Evolutionary conservation across 1,284 basidiomycete genomes (phyloP).

Genomic region (Irpex lacteus): DNA sequence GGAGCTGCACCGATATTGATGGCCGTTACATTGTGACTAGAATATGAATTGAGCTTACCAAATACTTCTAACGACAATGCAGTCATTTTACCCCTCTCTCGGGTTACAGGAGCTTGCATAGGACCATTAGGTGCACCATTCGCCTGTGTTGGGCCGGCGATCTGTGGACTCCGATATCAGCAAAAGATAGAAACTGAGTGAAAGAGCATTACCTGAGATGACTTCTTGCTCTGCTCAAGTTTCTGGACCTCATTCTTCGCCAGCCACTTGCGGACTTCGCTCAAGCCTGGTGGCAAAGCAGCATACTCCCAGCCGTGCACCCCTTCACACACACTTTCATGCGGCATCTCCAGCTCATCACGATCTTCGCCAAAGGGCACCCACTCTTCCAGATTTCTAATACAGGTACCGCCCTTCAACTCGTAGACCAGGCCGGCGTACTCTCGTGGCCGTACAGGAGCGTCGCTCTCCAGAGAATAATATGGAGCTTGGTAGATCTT

Average conservation of each 20-base stretch:
- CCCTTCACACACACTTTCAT: constrained; percentile 6
- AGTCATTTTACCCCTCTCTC: constrained; percentile 78
- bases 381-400: constrained; percentile 56
- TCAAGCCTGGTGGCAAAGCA: constrained; percentile 56
- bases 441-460: constrained; percentile 67
- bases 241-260: constrained; percentile 21
- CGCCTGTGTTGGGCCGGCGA: constrained; percentile 74
- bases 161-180: constrained; percentile 39
- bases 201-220: constrained; percentile 50
- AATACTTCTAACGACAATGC: constrained; percentile 84
- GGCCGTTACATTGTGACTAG: neutral
- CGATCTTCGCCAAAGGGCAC: constrained; percentile 11
- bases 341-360: neutral
- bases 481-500: constrained; percentile 76
- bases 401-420: constrained; percentile 59
- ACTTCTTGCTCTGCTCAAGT: constrained; percentile 25
- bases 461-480: constrained; percentile 76
- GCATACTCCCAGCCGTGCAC: constrained; percentile 80
- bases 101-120: constrained; percentile 38
- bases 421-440: constrained; percentile 80
- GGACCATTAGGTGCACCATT: constrained; percentile 68
- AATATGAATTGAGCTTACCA: constrained; percentile 44
- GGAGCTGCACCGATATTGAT: constrained; percentile 41
- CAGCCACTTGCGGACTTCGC: constrained; percentile 54
- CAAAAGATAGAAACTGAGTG: constrained; percentile 9